Conservation (phyloP, 495 filamentous ascomycete species). For the Aspergillus coremiiformis region DNA sequence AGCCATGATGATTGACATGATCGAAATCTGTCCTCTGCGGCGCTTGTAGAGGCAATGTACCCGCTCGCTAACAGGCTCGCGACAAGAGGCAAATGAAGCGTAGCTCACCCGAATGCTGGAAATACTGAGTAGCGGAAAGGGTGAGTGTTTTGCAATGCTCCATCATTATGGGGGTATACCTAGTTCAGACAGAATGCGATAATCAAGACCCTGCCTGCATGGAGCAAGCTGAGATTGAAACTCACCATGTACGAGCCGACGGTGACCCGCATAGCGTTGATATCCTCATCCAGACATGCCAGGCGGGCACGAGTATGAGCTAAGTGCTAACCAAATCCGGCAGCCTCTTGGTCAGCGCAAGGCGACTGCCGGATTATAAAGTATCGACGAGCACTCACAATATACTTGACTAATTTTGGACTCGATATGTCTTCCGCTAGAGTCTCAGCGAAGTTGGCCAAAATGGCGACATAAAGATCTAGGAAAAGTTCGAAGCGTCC, state of each 20-base stretch:
- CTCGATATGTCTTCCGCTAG: conserved; percentile 40
- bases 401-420: conserved; percentile 37
- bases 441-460: conserved; percentile 39
- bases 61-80: conserved; percentile 34
- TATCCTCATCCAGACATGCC: conserved; percentile 39
- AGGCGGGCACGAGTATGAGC: conserved; percentile 37
- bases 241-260: conserved; percentile 34
- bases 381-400: conserved; percentile 20
- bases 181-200: conserved; percentile 43
- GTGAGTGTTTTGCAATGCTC: conserved; percentile 25
- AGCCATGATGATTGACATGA: conserved; percentile 30
- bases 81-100: conserved; percentile 35
- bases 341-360: conserved; percentile 3
- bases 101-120: conserved; percentile 28
- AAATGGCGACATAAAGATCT: conserved; percentile 41
- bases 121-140: conserved; percentile 28
- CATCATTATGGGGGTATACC: conserved; percentile 35
- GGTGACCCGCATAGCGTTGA: conserved; percentile 33
- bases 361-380: not conserved
- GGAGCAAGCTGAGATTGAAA: conserved; percentile 27
- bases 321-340: not conserved
- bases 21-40: conserved; percentile 18
- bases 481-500: conserved; percentile 44
- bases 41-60: conserved; percentile 28
- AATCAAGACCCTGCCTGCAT: conserved; percentile 36